Percentiles rank a stretch among this genome's conserved stretches.
Conservation (phyloP, 2,329 filamentous ascomycete genomes). For the Dryadomyces sulphureus region DNA sequence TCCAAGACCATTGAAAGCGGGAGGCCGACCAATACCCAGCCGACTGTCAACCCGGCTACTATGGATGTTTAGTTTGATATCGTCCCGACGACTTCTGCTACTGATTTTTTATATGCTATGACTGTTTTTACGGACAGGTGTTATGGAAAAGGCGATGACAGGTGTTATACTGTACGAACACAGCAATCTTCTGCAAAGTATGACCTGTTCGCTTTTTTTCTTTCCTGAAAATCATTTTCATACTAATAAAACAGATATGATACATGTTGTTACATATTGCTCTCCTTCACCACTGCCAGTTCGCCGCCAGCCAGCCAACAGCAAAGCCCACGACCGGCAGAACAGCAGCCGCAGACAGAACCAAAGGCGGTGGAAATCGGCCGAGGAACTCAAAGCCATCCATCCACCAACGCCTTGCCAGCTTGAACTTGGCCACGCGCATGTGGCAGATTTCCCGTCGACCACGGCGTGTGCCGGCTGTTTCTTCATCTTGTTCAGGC, state of each 20-base stretch:
- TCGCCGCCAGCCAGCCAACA: slow-evolving; percentile 1
- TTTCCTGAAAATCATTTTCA: not conserved
- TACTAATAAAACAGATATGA: not conserved
- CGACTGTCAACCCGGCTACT: not conserved
- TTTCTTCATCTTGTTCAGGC: not conserved
- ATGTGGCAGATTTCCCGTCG: slow-evolving; percentile 8
- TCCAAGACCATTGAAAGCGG: too few relatives aligned
- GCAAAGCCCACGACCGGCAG: slow-evolving; percentile 8
- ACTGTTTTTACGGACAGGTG: too few relatives aligned
- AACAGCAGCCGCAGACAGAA: slow-evolving; percentile 2
- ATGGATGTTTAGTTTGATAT: not conserved
- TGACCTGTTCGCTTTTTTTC: too few relatives aligned
- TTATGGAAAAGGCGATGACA: too few relatives aligned
- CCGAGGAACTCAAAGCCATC: slow-evolving; percentile 6
- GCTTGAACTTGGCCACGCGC: slow-evolving; percentile 8
- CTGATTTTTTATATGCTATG: too few relatives aligned
- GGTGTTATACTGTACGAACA: too few relatives aligned
- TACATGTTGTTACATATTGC: too few relatives aligned
- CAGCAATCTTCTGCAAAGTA: too few relatives aligned
- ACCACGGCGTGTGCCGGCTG: not conserved
- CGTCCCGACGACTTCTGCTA: too few relatives aligned
- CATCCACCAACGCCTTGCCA: slow-evolving; percentile 11
- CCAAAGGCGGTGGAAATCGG: slow-evolving; percentile 6
- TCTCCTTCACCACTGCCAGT: not conserved
- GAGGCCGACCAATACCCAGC: not conserved